phyloP scores from a whole-genome alignment of 768 basidiomycete genomes.

The Rhodotorula paludigena region DNA sequence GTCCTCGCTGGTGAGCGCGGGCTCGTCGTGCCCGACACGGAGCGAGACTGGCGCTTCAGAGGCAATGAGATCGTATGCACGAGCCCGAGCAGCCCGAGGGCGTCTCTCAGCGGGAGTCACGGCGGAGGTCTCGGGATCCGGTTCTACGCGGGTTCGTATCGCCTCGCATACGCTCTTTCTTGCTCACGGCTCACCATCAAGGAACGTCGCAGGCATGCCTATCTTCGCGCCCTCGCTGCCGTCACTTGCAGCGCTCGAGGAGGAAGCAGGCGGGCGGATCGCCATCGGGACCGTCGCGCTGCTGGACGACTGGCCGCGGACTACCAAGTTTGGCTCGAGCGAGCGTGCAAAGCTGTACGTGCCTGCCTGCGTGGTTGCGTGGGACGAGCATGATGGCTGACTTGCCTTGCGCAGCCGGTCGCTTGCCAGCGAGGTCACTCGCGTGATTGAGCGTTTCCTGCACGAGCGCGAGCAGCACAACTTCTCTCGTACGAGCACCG shows the following conservation, averaged over 20 bases:
- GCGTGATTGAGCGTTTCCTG: constrained; percentile 25
- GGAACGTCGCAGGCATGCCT: constrained; percentile 16
- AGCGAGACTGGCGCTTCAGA: constrained; percentile 32
- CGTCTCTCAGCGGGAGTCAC: neutral
- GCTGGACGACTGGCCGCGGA: constrained; percentile 8
- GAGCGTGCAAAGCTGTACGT: constrained; percentile 20
- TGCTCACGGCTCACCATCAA: neutral
- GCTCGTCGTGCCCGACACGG: constrained; percentile 17
- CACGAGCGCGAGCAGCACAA: neutral
- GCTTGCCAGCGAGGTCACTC: constrained; percentile 19
- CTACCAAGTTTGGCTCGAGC: neutral
- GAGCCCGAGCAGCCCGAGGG: neutral
- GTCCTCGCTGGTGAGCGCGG: constrained; percentile 25
- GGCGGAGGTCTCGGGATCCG: constrained; percentile 5
- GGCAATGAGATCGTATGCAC: constrained; percentile 12
- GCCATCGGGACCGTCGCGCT: constrained; percentile 26
- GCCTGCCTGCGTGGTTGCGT: neutral
- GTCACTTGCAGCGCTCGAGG: constrained; percentile 16
- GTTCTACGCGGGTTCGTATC: constrained; percentile 25
- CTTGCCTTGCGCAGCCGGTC: constrained; percentile 7
- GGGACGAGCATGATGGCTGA: no score
- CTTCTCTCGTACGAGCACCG: neutral
- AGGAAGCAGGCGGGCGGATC: constrained; percentile 19
- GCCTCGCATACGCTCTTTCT: neutral
- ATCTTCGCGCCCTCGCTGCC: constrained; percentile 28